Evolutionary conservation across 208 protist species (phyloP).

Genomic region (Leishmania guyanensis): DNA sequence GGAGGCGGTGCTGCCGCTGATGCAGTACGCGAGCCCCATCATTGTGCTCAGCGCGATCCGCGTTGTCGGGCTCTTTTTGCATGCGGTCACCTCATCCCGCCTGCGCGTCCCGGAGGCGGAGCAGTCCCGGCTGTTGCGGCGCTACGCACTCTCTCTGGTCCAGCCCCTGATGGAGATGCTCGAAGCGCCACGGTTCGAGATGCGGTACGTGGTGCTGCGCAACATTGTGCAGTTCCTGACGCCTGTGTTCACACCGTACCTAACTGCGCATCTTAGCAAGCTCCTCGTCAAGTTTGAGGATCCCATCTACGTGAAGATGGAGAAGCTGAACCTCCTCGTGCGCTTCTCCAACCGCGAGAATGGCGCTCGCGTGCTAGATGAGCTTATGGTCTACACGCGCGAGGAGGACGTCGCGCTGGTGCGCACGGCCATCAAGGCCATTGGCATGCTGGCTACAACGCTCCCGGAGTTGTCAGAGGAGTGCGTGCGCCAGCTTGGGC

Average conservation of each 20-base stretch:
- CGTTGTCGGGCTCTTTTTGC: slow-evolving; percentile 75
- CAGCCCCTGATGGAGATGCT: slow-evolving; percentile 80
- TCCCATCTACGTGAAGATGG: slow-evolving; percentile 98
- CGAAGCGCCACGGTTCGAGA: slow-evolving; percentile 89
- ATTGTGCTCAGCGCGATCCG: slow-evolving; percentile 95
- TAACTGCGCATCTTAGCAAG: slow-evolving; percentile 75
- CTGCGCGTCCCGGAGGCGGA: slow-evolving; percentile 19
- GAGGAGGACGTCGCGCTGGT: slow-evolving; percentile 98
- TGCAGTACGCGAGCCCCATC: slow-evolving; percentile 95
- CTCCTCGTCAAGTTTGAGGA: slow-evolving; percentile 99
- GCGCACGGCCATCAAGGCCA: slow-evolving; percentile 93
- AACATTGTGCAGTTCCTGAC: slow-evolving; percentile 97
- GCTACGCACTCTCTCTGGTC: slow-evolving; percentile 82
- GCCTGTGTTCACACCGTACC: slow-evolving; percentile 56
- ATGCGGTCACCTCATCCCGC: slow-evolving; percentile 35
- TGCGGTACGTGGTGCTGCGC: slow-evolving; percentile 97
- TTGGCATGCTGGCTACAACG: slow-evolving; percentile 96
- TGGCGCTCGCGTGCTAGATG: slow-evolving; percentile 86
- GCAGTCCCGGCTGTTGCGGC: slow-evolving; percentile 35
- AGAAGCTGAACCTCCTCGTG: slow-evolving; percentile 98
- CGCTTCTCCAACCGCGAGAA: slow-evolving; percentile 92
- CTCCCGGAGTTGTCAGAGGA: slow-evolving; percentile 89
- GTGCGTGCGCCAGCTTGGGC: slow-evolving; percentile 94
- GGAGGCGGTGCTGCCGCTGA: slow-evolving; percentile 93
- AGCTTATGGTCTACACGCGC: slow-evolving; percentile 95